Base-by-base conservation (phyloP, 176 grass and related monocot genomes). In the Oryza officinalis region DNA sequence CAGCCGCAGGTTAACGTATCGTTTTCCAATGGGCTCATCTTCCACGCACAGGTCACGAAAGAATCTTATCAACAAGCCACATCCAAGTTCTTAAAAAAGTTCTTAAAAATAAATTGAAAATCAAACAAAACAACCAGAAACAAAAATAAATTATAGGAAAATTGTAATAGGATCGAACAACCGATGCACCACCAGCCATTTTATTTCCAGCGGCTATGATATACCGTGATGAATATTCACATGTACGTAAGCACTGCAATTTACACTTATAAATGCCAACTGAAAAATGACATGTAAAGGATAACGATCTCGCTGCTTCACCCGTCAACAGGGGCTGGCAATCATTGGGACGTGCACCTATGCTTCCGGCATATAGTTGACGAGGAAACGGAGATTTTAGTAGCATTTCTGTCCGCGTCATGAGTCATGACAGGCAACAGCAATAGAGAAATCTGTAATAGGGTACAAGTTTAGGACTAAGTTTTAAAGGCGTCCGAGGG, bases 401-500 rank as follows among this genome's bases (percentile, higher is more conserved):
- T 45, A 60, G 60, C n/a, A 71, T 67, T 52, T 79, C 57, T 11
- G 57, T 25, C 9, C 9, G 57, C 57, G 9, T 61, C 57, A 61
- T 61, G n/a, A 61, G 9, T 61, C 57, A 61, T 61, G n/a, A 61
- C 8, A 61, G 8, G 25, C 9, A 25, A 11, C 57, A 25, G n/a
- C 22, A 61, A 9, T 61, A 23, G 57, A 61, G 22, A 25, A 61
- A 25, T 47, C 45, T 14, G 65, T 54, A 54, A 6, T 54, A 40
- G 35, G 54, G 43, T 9, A 50, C 31, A 80, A 11, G 60, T 31
- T 66, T 2, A n/a, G n/a, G n/a, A n/a, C n/a, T n/a, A 52, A 71
- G 37, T 72, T 57, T 93, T 32, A 98, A 98, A 68, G 93, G 96
- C 75, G 86, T 93, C 61, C 93, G 68, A 13, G 96, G 89, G 74